phyloP scores from a whole-genome alignment of 768 basidiomycete genomes.

The Wakefieldia striispora region DNA sequence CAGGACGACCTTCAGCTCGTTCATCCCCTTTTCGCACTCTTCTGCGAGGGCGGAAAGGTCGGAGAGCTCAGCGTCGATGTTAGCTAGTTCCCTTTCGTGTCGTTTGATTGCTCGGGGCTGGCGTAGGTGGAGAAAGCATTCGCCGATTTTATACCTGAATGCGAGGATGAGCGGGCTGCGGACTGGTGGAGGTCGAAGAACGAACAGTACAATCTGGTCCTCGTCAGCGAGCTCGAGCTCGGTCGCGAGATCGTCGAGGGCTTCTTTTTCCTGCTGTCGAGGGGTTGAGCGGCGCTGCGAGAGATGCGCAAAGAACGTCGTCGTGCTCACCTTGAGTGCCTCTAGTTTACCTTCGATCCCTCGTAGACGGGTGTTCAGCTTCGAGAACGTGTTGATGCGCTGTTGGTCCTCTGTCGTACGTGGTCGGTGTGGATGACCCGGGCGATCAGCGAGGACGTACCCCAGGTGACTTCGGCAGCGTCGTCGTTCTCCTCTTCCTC shows the following conservation, averaged over 20 bases:
- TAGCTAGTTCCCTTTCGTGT: conserved; percentile 66
- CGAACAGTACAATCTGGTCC: conserved; percentile 74
- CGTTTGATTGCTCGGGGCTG: conserved; percentile 66
- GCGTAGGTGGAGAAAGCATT: conserved; percentile 81
- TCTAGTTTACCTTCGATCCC: conserved; percentile 71
- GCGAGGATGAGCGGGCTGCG: conserved; percentile 59
- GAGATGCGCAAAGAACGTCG: too few relatives aligned
- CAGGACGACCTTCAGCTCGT: conserved; percentile 69
- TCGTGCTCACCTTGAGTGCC: conserved; percentile 60
- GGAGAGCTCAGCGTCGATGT: conserved; percentile 54
- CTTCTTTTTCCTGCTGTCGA: conserved; percentile 87
- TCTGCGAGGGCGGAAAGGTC: conserved; percentile 50
- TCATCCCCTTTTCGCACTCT: conserved; percentile 73
- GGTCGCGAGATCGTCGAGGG: conserved; percentile 81
- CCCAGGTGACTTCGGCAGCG: conserved; percentile 81
- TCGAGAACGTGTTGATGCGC: conserved; percentile 88
- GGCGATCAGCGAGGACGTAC: conserved; percentile 39
- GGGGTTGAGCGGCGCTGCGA: neutral
- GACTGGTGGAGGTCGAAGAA: conserved; percentile 31
- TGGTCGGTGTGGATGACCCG: neutral
- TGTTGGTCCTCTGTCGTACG: conserved; percentile 70
- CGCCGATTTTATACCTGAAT: conserved; percentile 82
- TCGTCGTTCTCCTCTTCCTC: conserved; percentile 77
- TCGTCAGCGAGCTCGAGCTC: conserved; percentile 92
- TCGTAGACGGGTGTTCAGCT: conserved; percentile 77